A percentile compares a stretch with the other conserved stretches of the same genome.
phyloP scores from a whole-genome alignment of 768 basidiomycete genomes.

The Lentinula boryana region DNA sequence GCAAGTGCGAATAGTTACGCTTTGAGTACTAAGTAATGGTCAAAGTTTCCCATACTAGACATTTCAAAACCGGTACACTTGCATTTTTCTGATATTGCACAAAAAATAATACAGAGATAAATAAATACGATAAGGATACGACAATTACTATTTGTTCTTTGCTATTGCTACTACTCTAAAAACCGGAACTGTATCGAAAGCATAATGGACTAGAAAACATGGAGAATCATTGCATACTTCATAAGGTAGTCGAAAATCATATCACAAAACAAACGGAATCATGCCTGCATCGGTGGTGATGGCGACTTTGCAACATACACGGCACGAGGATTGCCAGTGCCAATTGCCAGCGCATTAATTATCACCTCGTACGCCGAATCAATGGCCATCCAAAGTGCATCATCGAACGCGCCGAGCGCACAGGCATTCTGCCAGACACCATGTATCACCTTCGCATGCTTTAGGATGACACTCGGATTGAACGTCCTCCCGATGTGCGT shows the following conservation, averaged over 20 bases:
- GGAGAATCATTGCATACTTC: background rate
- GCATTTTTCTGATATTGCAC: background rate
- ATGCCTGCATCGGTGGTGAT: background rate
- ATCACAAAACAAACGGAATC: background rate
- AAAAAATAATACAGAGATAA: background rate
- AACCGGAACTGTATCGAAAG: background rate
- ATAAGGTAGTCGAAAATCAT: background rate
- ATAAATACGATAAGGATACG: background rate
- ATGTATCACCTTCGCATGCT: slow-evolving; percentile 42
- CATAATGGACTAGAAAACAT: background rate
- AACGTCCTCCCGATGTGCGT: slow-evolving; percentile 31
- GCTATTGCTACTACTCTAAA: background rate
- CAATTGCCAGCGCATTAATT: slow-evolving; percentile 51
- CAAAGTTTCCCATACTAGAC: too few relatives aligned
- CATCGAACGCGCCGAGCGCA: slow-evolving; percentile 63
- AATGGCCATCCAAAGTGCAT: slow-evolving; percentile 59
- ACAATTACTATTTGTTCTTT: too few relatives aligned
- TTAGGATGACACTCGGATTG: slow-evolving; percentile 40
- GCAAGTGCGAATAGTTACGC: too few relatives aligned
- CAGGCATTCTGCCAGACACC: slow-evolving; percentile 72
- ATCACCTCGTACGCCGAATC: slow-evolving; percentile 65
- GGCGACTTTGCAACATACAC: background rate
- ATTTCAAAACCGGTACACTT: background rate
- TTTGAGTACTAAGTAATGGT: too few relatives aligned
- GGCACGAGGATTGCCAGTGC: slow-evolving; percentile 30